Conservation (phyloP, 2,329 filamentous ascomycete species). For the Penicillium glabrum region DNA sequence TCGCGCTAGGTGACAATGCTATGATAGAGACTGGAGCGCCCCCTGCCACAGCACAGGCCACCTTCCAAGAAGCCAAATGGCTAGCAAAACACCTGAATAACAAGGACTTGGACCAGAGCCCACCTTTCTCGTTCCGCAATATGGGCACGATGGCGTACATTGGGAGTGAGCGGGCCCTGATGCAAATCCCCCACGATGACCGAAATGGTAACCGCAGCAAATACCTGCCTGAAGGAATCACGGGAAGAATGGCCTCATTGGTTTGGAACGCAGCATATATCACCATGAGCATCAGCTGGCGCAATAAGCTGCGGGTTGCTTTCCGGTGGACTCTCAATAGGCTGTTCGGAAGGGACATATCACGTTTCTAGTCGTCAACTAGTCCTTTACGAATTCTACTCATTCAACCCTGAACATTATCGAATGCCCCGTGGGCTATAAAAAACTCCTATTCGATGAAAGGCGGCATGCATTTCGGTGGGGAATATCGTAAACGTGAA, state of each 20-base stretch:
- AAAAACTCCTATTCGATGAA: neutral
- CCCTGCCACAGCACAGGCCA: constrained; percentile 61
- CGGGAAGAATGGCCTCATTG: constrained; percentile 41
- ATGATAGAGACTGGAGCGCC: constrained; percentile 52
- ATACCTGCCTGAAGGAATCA: constrained; percentile 38
- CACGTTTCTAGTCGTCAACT: constrained; percentile 34
- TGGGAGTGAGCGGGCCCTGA: constrained; percentile 56
- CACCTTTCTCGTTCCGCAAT: constrained; percentile 56
- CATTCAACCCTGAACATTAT: neutral
- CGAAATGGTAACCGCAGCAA: constrained; percentile 18
- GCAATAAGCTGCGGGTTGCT: constrained; percentile 42
- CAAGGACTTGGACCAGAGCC: constrained; percentile 34
- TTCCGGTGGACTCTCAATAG: constrained; percentile 45
- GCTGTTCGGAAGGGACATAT: constrained; percentile 46
- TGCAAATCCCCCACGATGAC: constrained; percentile 49
- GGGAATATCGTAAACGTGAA: neutral
- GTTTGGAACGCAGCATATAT: constrained; percentile 48
- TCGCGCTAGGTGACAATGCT: constrained; percentile 58
- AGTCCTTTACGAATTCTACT: neutral
- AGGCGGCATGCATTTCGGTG: neutral
- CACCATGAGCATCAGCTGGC: constrained; percentile 49
- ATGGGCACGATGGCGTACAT: constrained; percentile 62
- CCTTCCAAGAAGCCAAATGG: constrained; percentile 60
- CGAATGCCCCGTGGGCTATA: neutral
- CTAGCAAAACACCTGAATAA: constrained; percentile 56